Conservation (phyloP, 169 alveolate genomes). For the Perkinsus chesapeaki region DNA sequence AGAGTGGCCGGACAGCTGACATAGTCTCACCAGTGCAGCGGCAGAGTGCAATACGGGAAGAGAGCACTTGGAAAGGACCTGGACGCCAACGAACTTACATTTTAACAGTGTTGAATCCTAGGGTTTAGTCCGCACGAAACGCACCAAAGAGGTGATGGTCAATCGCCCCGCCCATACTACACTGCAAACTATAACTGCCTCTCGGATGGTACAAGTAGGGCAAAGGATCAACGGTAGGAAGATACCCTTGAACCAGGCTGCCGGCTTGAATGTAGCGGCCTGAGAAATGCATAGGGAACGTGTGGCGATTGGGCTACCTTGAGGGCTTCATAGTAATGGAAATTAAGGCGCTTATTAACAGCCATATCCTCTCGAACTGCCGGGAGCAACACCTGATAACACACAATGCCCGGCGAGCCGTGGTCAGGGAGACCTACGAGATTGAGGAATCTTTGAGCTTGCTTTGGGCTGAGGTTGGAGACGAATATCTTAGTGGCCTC, state of each 20-base stretch:
- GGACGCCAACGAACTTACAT: background rate
- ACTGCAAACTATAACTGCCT: slow-evolving; percentile 84
- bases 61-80: slow-evolving; percentile 49
- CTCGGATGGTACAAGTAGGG: slow-evolving; percentile 66
- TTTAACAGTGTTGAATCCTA: background rate
- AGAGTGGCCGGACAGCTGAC: slow-evolving; percentile 45
- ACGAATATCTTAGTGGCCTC: slow-evolving; percentile 78
- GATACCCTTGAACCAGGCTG: slow-evolving; percentile 88
- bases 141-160: background rate
- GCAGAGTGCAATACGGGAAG: slow-evolving; percentile 82
- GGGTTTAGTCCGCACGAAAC: background rate
- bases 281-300: background rate
- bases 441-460: slow-evolving; percentile 51
- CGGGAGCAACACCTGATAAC: slow-evolving; percentile 63
- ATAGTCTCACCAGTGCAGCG: slow-evolving; percentile 77
- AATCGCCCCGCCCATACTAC: slow-evolving; percentile 35
- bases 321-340: slow-evolving; percentile 79
- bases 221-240: slow-evolving; percentile 73
- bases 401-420: background rate
- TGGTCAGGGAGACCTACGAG: background rate
- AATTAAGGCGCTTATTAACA: slow-evolving; percentile 63
- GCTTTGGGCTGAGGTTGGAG: slow-evolving; percentile 57
- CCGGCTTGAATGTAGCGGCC: slow-evolving; percentile 71
- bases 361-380: slow-evolving; percentile 72
- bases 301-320: slow-evolving; percentile 49